Conservation (phyloP, 495 filamentous ascomycete genomes). For the Parathielavia hyrcaniae region DNA sequence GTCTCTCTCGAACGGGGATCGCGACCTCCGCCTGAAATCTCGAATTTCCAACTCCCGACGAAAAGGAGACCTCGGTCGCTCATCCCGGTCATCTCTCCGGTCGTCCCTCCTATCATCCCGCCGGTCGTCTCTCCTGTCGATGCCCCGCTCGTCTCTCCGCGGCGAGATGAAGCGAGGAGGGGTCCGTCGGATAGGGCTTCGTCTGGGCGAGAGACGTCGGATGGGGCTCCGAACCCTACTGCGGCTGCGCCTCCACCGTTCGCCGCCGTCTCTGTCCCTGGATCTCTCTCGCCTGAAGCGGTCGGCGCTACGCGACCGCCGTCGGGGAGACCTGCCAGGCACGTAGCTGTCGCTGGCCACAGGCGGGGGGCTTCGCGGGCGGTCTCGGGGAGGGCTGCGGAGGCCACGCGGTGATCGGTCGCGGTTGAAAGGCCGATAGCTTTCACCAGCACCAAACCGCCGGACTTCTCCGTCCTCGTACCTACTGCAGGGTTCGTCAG, state of each 20-base stretch:
- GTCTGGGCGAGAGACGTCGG: slow-evolving; percentile 36
- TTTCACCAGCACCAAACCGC: slow-evolving; percentile 52
- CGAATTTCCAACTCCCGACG: slow-evolving; percentile 28
- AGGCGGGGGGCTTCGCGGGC: slow-evolving; percentile 32
- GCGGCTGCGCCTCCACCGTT: slow-evolving; percentile 35
- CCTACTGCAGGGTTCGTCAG: slow-evolving; percentile 26
- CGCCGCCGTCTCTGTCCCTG: slow-evolving; percentile 34
- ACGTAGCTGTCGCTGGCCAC: slow-evolving; percentile 34
- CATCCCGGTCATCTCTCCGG: slow-evolving; percentile 11
- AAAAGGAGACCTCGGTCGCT: slow-evolving; percentile 23
- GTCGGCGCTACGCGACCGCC: slow-evolving; percentile 31
- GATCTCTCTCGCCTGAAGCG: slow-evolving; percentile 36
- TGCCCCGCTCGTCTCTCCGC: slow-evolving; percentile 32
- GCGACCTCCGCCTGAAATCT: slow-evolving; percentile 39
- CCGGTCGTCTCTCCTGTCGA: slow-evolving; percentile 12
- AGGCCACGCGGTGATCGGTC: slow-evolving; percentile 42
- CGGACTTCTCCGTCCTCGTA: slow-evolving; percentile 53
- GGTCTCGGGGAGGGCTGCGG: slow-evolving; percentile 40
- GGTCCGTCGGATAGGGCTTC: slow-evolving; percentile 31
- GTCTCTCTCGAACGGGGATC: slow-evolving; percentile 44
- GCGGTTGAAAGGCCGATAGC: slow-evolving; percentile 47
- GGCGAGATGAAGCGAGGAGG: slow-evolving; percentile 39
- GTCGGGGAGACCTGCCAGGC: slow-evolving; percentile 33
- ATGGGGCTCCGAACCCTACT: slow-evolving; percentile 37
- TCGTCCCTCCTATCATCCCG: slow-evolving; percentile 15